Evolutionary conservation across 139 green algal species (phyloP), one percentile per base, ranked within the genome.

Genomic region (Tetradesmus lagerheimii): DNA sequence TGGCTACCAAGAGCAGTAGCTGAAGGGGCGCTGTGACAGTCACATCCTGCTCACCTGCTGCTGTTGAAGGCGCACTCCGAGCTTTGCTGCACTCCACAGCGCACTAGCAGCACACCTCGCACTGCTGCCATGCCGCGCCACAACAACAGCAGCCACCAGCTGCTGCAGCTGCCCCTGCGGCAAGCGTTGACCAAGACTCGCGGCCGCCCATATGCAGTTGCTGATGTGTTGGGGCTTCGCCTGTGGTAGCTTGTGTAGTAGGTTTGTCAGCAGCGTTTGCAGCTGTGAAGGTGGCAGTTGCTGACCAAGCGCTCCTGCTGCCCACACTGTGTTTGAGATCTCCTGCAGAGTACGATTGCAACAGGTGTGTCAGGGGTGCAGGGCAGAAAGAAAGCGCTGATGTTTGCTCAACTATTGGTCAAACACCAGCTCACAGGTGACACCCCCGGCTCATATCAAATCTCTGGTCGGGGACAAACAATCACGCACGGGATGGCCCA

Each of bases 271-370:
- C n/a, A 79, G 71, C 4, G 71, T 29, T 29, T 79, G 31, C 1
- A 37, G 34, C 81, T 86, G 81, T 25, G 35, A n/a, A 14, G n/a
- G 14, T 50, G n/a, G n/a, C 12, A 86, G 47, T 16, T 29, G 1
- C n/a, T 86, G 81, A 29, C 81, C 31, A 12, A 76, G 41, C 37
- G 35, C 31, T 1, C 35, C 81, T 75, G 81, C 41, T n/a, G 35
- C 81, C 81, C 81, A 86, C 16, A 86, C 35, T n/a, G 81, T 86
- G 37, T 86, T 86, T 25, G 81, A 86, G 27, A 86, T 27, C n/a
- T 86, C 81, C 81, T 85, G 79, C 27, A 37, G 47, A 23, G 6
- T 1, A 20, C 12, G 5, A 50, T 50, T 50, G 43, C 8, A 14
- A 50, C 8, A 8, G 4, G 43, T 50, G 43, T 8, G 8, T 14